Evolutionary conservation across 305 asterid species (phyloP).

Genomic region (Fraxinus ornus): DNA sequence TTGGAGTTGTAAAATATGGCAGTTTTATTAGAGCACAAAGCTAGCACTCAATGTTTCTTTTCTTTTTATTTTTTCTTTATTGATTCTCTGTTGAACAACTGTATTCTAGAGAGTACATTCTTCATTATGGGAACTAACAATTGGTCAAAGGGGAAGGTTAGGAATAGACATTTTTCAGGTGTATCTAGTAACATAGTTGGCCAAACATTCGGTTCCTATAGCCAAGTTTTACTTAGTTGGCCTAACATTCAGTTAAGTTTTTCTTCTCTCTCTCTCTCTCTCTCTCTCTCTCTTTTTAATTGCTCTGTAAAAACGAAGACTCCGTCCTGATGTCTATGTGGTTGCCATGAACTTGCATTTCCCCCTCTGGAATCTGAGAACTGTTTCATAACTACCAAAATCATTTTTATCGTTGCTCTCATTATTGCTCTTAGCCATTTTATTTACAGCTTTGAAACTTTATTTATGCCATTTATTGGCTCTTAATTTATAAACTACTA

Average conservation of each 20-base stretch:
- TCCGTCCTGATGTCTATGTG: not conserved
- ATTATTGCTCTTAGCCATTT: not conserved
- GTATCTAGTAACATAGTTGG: not conserved
- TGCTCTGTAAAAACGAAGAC: not conserved
- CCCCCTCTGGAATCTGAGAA: not conserved
- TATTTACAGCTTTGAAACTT: not conserved
- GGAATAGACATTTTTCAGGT: not conserved
- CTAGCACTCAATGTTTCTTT: not conserved
- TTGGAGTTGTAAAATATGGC: not conserved
- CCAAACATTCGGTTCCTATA: not conserved
- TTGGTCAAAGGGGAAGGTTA: not conserved
- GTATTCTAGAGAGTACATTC: not conserved
- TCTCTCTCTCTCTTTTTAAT: not conserved
- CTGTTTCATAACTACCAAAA: not conserved
- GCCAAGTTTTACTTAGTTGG: not conserved
- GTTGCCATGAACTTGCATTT: not conserved
- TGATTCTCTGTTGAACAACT: not conserved
- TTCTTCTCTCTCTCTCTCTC: not conserved
- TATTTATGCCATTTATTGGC: not conserved
- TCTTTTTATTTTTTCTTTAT: not conserved
- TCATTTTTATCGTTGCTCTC: not conserved
- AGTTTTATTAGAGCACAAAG: not conserved
- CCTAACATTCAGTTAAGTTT: not conserved
- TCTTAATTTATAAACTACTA: conserved; percentile 8
- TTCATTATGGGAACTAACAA: not conserved